phyloP scores from a whole-genome alignment of 352 stramenopile species.

The Globisporangium solare region DNA sequence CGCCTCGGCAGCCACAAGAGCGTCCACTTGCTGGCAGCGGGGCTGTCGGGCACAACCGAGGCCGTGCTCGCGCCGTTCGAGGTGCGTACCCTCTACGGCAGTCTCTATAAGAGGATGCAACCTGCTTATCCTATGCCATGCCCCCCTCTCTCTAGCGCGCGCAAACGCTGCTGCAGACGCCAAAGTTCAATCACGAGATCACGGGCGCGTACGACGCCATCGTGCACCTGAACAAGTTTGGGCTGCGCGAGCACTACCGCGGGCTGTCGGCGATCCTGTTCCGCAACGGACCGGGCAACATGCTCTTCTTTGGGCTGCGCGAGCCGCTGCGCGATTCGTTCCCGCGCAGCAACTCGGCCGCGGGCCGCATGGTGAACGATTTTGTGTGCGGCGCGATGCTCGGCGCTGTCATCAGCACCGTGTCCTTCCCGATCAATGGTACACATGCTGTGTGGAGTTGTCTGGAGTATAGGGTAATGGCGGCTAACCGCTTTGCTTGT shows the following conservation, averaged over 20 bases:
- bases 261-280: conserved; percentile 75
- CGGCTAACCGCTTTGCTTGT: background rate
- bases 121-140: background rate
- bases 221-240: conserved; percentile 74
- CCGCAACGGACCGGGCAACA: conserved; percentile 81
- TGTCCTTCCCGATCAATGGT: conserved; percentile 85
- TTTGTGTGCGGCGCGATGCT: conserved; percentile 84
- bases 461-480: too few relatives aligned
- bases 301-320: conserved; percentile 83
- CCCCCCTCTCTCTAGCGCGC: conserved; percentile 33
- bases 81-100: conserved; percentile 20
- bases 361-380: conserved; percentile 56
- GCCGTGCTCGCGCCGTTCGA: conserved; percentile 84
- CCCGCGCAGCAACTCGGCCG: conserved; percentile 36
- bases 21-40: conserved; percentile 54
- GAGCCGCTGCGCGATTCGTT: conserved; percentile 68
- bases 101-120: background rate
- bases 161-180: conserved; percentile 84
- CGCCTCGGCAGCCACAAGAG: conserved; percentile 36
- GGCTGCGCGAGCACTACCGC: conserved; percentile 78
- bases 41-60: conserved; percentile 75
- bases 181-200: conserved; percentile 83
- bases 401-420: conserved; percentile 78
- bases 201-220: conserved; percentile 71
- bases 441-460: conserved; percentile 6